These are phyloP conservation scores for Pseudozyma thailandica DNA, from an alignment of 1,284 basidiomycete species.

Conservation along the genomic window DNA sequence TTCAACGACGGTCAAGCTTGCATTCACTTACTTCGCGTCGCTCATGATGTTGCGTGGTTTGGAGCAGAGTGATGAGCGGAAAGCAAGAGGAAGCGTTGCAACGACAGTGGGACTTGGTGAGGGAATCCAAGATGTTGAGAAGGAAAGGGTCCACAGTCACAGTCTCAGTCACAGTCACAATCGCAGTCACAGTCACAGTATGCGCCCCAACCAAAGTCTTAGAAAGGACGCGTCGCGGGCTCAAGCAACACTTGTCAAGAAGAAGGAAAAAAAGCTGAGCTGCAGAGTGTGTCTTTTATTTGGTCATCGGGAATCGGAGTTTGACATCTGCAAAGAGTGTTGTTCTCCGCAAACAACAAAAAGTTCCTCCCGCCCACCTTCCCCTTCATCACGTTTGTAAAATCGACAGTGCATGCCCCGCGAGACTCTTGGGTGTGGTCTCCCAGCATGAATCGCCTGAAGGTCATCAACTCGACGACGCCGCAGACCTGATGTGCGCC, in stretches of 20 bases:
- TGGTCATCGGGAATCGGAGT: constrained; percentile 20
- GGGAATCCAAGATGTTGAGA: not conserved
- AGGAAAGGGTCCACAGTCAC: constrained; percentile 1
- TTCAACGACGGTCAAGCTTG: not conserved
- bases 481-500: not conserved
- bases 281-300: no score
- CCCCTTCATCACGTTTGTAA: not conserved
- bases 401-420: not conserved
- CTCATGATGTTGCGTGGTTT: not conserved
- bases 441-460: not conserved
- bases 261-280: not conserved
- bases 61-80: not conserved
- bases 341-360: constrained; percentile 11
- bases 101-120: not conserved
- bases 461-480: not conserved
- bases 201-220: no score
- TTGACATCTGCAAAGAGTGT: constrained; percentile 6
- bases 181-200: no score
- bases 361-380: not conserved
- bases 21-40: constrained; percentile 1
- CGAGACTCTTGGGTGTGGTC: no score
- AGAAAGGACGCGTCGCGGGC: no score
- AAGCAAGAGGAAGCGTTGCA: not conserved
- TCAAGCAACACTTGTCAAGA: constrained; percentile 6
- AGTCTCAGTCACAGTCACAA: no score